A percentile compares a stretch with the other conserved stretches of the same genome.
These are phyloP conservation scores for Phytophthora multivora DNA, from an alignment of 352 stramenopile genomes.

Conservation along the genomic window DNA sequence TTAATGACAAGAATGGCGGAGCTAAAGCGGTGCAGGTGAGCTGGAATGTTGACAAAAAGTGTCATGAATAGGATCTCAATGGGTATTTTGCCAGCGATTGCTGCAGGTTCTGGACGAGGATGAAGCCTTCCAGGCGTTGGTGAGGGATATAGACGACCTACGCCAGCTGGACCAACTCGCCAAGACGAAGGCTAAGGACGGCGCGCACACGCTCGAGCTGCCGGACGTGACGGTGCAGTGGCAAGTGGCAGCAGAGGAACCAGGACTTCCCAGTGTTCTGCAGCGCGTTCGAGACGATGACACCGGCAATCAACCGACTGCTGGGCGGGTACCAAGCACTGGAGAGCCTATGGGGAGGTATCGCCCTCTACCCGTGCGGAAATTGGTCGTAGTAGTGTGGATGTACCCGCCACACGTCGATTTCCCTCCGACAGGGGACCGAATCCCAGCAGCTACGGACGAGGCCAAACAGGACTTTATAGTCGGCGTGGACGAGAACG, in stretches of 20 bases:
- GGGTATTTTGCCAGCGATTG: conserved; percentile 32
- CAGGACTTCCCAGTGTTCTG: conserved; percentile 60
- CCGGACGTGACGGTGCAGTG: conserved; percentile 60
- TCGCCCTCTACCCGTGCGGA: conserved; percentile 57
- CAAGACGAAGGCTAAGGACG: conserved; percentile 43
- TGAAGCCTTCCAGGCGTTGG: conserved; percentile 53
- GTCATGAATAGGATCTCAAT: not conserved
- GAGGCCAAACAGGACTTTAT: conserved; percentile 60
- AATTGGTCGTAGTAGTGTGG: conserved; percentile 64
- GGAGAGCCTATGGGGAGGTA: conserved; percentile 37
- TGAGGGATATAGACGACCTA: conserved; percentile 57
- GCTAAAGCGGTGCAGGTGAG: conserved; percentile 45
- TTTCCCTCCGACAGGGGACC: conserved; percentile 62
- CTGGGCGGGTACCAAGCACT: not conserved
- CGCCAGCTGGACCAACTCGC: conserved; percentile 47
- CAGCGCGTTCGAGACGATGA: conserved; percentile 21
- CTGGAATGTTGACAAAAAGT: not conserved
- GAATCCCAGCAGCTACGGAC: conserved; percentile 47
- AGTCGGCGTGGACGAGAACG: conserved; percentile 15
- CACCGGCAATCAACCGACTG: not conserved
- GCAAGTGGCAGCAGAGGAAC: conserved; percentile 51
- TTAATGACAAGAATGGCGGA: conserved; percentile 41
- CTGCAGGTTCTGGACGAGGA: conserved; percentile 57
- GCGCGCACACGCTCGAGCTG: conserved; percentile 33
- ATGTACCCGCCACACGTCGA: conserved; percentile 72